Percentiles rank a stretch among this genome's conserved stretches.
Conservation (phyloP, 129 eudicot genomes). For the Calendula officinalis region DNA sequence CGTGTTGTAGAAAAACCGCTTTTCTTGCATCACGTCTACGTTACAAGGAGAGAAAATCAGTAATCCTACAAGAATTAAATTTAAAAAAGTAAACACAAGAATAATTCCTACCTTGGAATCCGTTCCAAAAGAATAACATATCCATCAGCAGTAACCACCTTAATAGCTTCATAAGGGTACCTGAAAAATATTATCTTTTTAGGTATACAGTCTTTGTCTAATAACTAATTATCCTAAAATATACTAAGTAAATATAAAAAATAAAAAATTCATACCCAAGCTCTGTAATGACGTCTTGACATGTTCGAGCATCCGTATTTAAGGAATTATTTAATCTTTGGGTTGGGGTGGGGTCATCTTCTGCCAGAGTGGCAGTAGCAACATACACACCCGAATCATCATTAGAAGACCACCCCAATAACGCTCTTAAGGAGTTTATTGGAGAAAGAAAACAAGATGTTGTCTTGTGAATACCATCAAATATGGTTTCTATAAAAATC, state of each 20-base stretch:
- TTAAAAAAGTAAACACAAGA: neutral
- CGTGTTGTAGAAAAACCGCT: slow-evolving; percentile 92
- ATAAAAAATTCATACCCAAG: slow-evolving; percentile 59
- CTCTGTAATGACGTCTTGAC: slow-evolving; percentile 94
- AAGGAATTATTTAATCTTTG: slow-evolving; percentile 55
- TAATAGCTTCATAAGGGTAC: slow-evolving; percentile 96
- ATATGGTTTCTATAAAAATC: slow-evolving; percentile 71
- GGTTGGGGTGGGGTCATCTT: slow-evolving; percentile 61
- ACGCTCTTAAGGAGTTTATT: slow-evolving; percentile 41
- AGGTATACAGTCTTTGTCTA: slow-evolving; percentile 4
- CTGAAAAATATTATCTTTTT: slow-evolving; percentile 46
- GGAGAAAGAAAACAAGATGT: slow-evolving; percentile 76
- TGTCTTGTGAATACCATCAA: slow-evolving; percentile 80
- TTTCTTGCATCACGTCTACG: slow-evolving; percentile 80
- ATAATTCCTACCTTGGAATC: slow-evolving; percentile 69
- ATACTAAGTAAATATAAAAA: neutral
- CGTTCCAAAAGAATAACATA: slow-evolving; percentile 93
- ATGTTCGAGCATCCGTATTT: slow-evolving; percentile 91
- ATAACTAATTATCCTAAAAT: too few species aligned
- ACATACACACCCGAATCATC: slow-evolving; percentile 41
- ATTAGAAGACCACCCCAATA: slow-evolving; percentile 48
- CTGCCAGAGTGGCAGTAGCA: slow-evolving; percentile 54
- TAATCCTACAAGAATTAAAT: neutral
- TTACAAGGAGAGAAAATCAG: slow-evolving; percentile 1
- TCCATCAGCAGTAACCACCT: slow-evolving; percentile 88